A percentile compares a stretch with the other conserved stretches of the same genome.
These are phyloP conservation scores for Keithomyces neogunnii DNA, from an alignment of 2,329 filamentous ascomycete genomes.

Conservation along the genomic window DNA sequence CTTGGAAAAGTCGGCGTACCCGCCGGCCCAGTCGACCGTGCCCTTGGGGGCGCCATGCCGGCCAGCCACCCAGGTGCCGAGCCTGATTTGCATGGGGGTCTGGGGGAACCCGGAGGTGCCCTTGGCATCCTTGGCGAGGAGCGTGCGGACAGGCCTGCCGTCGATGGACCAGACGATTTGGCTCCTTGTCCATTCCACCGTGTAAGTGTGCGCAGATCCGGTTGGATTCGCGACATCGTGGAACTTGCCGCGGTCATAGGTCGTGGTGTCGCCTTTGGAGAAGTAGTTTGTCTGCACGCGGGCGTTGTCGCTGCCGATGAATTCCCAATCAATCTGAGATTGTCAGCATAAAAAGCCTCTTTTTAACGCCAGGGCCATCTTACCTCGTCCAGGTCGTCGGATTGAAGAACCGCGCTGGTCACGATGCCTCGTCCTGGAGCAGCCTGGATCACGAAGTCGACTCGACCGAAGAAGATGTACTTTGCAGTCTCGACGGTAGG, in stretches of 20 bases:
- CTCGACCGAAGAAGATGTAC: slow-evolving; percentile 79
- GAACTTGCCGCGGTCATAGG: slow-evolving; percentile 61
- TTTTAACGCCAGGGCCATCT: background rate
- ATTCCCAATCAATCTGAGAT: slow-evolving; percentile 69
- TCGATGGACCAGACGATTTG: slow-evolving; percentile 59
- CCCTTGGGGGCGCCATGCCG: slow-evolving; percentile 52
- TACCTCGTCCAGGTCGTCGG: slow-evolving; percentile 39
- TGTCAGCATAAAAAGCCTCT: background rate
- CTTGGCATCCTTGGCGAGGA: slow-evolving; percentile 50
- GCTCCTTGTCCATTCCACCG: slow-evolving; percentile 58
- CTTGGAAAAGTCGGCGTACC: slow-evolving; percentile 35
- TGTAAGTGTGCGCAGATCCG: slow-evolving; percentile 54
- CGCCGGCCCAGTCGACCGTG: slow-evolving; percentile 64
- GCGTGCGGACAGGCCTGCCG: slow-evolving; percentile 49
- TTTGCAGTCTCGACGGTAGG: slow-evolving; percentile 60
- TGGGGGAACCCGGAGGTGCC: slow-evolving; percentile 55
- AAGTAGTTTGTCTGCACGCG: slow-evolving; percentile 81
- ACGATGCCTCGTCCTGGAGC: slow-evolving; percentile 68
- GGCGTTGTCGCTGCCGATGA: slow-evolving; percentile 57
- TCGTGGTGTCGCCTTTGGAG: slow-evolving; percentile 61
- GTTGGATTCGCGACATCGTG: slow-evolving; percentile 43
- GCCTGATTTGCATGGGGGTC: slow-evolving; percentile 63
- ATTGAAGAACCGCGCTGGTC: slow-evolving; percentile 67
- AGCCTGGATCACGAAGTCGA: slow-evolving; percentile 62
- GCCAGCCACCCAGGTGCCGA: slow-evolving; percentile 60